A percentile compares a stretch with the other conserved stretches of the same genome.
Conservation (phyloP, 2,329 filamentous ascomycete genomes). For the Penicillium corylophilum region DNA sequence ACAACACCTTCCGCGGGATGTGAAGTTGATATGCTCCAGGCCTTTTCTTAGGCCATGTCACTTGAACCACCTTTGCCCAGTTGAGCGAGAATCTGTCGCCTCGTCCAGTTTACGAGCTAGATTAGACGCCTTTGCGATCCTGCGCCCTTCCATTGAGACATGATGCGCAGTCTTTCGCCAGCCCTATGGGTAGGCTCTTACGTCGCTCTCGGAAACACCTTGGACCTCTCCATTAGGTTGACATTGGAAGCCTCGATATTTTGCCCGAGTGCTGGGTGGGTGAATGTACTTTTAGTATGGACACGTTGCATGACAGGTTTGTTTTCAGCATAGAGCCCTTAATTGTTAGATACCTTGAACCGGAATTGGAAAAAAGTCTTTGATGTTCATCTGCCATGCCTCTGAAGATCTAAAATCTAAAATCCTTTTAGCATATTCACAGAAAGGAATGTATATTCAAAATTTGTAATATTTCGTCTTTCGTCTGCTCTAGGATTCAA, state of each 20-base stretch:
- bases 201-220: no score
- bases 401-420: neutral
- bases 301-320: conserved; percentile 18
- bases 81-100: neutral
- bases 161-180: neutral
- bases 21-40: conserved; percentile 20
- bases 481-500: neutral
- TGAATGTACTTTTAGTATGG: conserved; percentile 12
- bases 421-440: no score
- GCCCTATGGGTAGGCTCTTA: neutral
- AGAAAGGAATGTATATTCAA: neutral
- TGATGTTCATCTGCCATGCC: neutral
- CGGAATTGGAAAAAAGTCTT: conserved; percentile 13
- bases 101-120: neutral
- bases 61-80: neutral
- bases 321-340: conserved; percentile 17
- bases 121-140: neutral
- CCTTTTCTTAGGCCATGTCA: neutral
- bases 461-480: neutral
- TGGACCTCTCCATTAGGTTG: neutral
- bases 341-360: conserved; percentile 19
- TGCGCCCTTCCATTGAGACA: neutral
- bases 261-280: neutral
- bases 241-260: neutral
- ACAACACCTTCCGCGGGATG: conserved; percentile 50